A percentile compares a stretch with the other conserved stretches of the same genome.
These are phyloP conservation scores for Corniculantispora saksenae DNA, from an alignment of 2,329 filamentous ascomycete genomes.

Conservation along the genomic window DNA sequence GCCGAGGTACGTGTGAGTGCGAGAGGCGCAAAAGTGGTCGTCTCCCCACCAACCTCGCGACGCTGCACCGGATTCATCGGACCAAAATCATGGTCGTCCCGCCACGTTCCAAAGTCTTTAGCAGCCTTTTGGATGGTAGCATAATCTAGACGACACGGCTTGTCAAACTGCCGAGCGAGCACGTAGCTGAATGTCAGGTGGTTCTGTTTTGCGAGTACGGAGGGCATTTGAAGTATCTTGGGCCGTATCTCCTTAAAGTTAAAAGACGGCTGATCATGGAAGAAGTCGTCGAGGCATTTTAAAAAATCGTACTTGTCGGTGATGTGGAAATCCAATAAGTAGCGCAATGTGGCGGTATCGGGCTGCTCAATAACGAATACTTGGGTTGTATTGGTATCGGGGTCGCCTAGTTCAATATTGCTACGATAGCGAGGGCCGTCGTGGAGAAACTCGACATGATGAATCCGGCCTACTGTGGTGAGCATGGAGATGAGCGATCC, in stretches of 20 bases:
- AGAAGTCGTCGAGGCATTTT: constrained; percentile 17
- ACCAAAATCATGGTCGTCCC: constrained; percentile 17
- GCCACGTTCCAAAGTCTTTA: constrained; percentile 16
- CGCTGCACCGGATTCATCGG: constrained; percentile 22
- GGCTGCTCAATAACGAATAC: constrained; percentile 16
- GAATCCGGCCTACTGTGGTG: constrained; percentile 5
- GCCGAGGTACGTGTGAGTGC: constrained; percentile 17
- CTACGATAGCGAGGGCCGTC: constrained; percentile 7
- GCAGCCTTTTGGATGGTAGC: constrained; percentile 14
- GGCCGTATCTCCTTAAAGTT: constrained; percentile 15
- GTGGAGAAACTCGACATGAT: constrained; percentile 12
- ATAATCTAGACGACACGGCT: constrained; percentile 13
- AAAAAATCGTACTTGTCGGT: constrained; percentile 5
- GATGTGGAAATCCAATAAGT: constrained; percentile 1
- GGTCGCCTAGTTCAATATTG: constrained; percentile 5
- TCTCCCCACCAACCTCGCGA: constrained; percentile 6
- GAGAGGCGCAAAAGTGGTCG: constrained; percentile 14
- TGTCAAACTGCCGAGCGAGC: constrained; percentile 19
- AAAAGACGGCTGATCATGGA: constrained; percentile 19
- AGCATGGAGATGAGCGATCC: not conserved
- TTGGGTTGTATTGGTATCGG: not conserved
- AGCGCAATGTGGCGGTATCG: constrained; percentile 4
- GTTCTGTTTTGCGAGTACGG: constrained; percentile 13
- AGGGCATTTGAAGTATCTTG: constrained; percentile 12
- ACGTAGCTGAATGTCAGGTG: constrained; percentile 16